These are phyloP conservation scores for Rhodotorula taiwanensis DNA, from an alignment of 768 basidiomycete genomes.

Conservation along the genomic window DNA sequence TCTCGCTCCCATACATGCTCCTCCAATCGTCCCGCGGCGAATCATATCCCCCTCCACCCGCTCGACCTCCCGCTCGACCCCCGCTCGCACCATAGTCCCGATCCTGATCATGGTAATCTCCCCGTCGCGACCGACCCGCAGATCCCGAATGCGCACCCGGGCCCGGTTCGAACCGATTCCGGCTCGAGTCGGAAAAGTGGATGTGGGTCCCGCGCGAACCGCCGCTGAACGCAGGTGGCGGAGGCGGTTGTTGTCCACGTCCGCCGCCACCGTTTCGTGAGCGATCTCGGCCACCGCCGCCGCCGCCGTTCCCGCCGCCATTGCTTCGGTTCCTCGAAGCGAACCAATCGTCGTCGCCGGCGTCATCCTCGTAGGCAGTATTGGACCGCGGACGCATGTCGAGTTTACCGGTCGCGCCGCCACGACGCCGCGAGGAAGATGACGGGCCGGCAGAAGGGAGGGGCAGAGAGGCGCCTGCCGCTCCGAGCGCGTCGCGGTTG, in stretches of 20 bases:
- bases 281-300: background rate
- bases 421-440: background rate
- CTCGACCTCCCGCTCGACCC: too few species aligned
- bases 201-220: slow-evolving; percentile 9
- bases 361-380: background rate
- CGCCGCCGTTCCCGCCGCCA: background rate
- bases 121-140: background rate
- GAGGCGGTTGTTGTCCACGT: background rate
- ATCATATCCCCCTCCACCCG: slow-evolving; percentile 12
- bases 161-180: background rate
- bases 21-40: slow-evolving; percentile 6
- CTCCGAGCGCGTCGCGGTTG: slow-evolving; percentile 30
- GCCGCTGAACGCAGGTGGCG: background rate
- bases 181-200: slow-evolving; percentile 13
- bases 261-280: background rate
- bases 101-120: background rate
- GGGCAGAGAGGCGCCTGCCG: slow-evolving; percentile 11
- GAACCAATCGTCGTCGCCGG: slow-evolving; percentile 31
- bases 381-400: background rate
- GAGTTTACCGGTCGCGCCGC: slow-evolving; percentile 9
- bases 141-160: background rate
- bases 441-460: slow-evolving; percentile 3
- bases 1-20: background rate
- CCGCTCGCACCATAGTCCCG: slow-evolving; percentile 1
- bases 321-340: background rate